These are phyloP conservation scores for Cladosporium austrohemisphaericum DNA, from an alignment of 2,329 filamentous ascomycete genomes.

Conservation along the genomic window DNA sequence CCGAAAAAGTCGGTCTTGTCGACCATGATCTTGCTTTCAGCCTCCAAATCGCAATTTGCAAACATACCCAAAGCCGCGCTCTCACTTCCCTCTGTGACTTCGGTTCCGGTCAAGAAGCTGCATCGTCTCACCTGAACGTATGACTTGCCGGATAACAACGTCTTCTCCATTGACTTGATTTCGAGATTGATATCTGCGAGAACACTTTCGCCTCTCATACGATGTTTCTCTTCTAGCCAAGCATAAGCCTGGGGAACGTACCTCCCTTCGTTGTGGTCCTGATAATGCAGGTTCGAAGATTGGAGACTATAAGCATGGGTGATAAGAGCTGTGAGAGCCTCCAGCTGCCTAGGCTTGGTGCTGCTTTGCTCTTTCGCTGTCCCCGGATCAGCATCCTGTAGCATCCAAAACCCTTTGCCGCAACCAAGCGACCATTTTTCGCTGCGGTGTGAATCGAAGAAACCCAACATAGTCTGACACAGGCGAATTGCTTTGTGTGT, in stretches of 20 bases:
- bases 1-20: conserved; percentile 27
- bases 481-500: conserved; percentile 25
- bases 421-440: conserved; percentile 21
- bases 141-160: no score
- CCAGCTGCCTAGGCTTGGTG: neutral
- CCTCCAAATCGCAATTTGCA: conserved; percentile 21
- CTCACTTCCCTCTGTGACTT: neutral
- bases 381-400: conserved; percentile 10
- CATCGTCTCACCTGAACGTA: conserved; percentile 3
- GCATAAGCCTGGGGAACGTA: conserved; percentile 26
- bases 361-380: neutral
- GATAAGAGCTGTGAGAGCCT: neutral
- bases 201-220: conserved; percentile 1
- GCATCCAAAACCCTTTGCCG: conserved; percentile 29
- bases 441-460: neutral
- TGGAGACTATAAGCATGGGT: neutral
- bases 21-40: conserved; percentile 19
- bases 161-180: no score
- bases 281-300: neutral
- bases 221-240: conserved; percentile 24
- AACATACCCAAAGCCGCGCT: conserved; percentile 26
- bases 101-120: neutral
- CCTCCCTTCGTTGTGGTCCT: conserved; percentile 18
- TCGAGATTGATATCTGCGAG: conserved; percentile 15
- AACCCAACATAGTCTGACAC: conserved; percentile 16